These are phyloP conservation scores for Nemania serpens DNA, from an alignment of 2,329 filamentous ascomycete genomes.

Conservation along the genomic window DNA sequence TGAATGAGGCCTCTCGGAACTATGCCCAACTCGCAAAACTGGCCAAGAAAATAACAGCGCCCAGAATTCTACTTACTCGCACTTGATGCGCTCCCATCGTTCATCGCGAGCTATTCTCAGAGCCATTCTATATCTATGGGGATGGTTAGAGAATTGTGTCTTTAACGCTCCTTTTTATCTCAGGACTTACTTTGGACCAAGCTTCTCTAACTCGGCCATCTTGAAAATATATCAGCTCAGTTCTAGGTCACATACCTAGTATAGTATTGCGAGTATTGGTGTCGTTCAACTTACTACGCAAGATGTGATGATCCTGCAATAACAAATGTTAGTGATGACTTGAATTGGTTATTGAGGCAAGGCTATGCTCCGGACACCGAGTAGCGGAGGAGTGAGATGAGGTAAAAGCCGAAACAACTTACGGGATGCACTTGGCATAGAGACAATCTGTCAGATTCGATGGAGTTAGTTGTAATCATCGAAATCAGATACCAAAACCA, in stretches of 20 bases:
- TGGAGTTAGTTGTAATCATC: conserved; percentile 12
- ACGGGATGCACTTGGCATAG: conserved; percentile 85
- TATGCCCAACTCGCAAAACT: background rate
- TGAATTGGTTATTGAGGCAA: too few relatives aligned
- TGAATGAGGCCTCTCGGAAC: background rate
- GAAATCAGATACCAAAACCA: background rate
- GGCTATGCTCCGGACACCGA: background rate
- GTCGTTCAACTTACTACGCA: conserved; percentile 23
- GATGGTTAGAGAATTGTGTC: background rate
- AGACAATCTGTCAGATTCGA: conserved; percentile 65
- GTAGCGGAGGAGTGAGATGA: background rate
- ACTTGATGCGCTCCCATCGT: conserved; percentile 82
- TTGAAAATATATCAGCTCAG: conserved; percentile 6
- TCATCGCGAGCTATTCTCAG: conserved; percentile 79
- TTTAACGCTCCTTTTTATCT: background rate
- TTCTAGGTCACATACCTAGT: background rate
- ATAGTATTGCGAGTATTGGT: background rate
- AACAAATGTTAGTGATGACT: conserved; percentile 3
- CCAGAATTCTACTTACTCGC: conserved; percentile 75
- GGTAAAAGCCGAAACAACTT: conserved; percentile 58
- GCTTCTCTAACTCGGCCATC: conserved; percentile 72
- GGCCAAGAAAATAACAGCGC: background rate
- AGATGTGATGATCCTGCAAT: conserved; percentile 26
- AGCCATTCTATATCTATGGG: conserved; percentile 25
- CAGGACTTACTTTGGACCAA: conserved; percentile 75